A percentile compares a stretch with the other conserved stretches of the same genome.
phyloP scores from a whole-genome alignment of 1,139 yeast genomes.

The Hemisphaericaspora subhashii region DNA sequence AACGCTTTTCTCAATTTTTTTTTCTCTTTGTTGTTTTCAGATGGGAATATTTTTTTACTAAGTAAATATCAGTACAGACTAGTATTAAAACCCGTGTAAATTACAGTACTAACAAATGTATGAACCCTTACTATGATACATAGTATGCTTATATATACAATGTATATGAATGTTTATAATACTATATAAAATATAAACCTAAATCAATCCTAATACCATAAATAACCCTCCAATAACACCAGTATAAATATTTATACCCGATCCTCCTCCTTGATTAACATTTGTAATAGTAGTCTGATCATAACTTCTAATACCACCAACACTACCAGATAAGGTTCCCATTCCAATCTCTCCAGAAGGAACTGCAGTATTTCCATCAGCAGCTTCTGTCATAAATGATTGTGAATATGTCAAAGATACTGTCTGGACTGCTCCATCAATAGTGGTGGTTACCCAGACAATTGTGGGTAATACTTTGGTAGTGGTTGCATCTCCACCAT shows the following conservation, averaged over 20 bases:
- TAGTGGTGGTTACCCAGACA: conserved; percentile 40
- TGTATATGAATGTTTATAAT: too few species aligned
- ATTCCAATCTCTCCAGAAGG: conserved; percentile 36
- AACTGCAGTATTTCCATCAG: conserved; percentile 19
- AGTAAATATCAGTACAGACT: conserved; percentile 3
- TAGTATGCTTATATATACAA: too few species aligned
- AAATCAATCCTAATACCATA: conserved; percentile 2
- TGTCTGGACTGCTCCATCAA: conserved; percentile 30
- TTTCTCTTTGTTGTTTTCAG: conserved; percentile 1
- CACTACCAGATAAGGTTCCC: conserved; percentile 34
- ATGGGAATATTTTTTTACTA: neutral
- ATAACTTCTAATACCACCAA: conserved; percentile 38
- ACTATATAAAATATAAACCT: too few species aligned
- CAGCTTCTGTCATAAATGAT: conserved; percentile 27
- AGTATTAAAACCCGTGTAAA: neutral
- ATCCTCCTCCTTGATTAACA: conserved; percentile 1
- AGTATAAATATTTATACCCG: conserved; percentile 3
- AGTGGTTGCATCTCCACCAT: conserved; percentile 17
- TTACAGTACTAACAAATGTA: neutral
- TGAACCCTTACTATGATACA: neutral
- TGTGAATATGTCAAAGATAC: conserved; percentile 32
- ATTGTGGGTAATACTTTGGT: conserved; percentile 20
- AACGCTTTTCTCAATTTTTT: neutral
- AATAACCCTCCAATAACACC: conserved; percentile 3
- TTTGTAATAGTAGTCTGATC: conserved; percentile 25